Evolutionary conservation across 495 filamentous ascomycete species (phyloP).

Genomic region (Daldinia loculata): DNA sequence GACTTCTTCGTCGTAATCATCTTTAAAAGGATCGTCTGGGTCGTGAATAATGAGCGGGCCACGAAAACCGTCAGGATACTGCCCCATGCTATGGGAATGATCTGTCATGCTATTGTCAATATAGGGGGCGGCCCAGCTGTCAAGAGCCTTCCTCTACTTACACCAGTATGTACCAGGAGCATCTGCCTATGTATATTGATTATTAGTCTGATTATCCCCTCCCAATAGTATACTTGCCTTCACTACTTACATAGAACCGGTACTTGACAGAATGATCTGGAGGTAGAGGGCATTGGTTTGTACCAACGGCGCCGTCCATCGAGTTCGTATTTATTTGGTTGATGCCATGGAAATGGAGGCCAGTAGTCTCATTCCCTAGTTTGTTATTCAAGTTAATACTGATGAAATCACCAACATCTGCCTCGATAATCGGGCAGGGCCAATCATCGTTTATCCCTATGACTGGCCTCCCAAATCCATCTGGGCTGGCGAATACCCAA

Average conservation of each 20-base stretch:
- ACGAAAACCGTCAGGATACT: conserved; percentile 81
- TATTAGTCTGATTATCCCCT: conserved; percentile 16
- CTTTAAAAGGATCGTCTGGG: conserved; percentile 65
- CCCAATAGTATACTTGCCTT: neutral
- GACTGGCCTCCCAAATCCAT: conserved; percentile 69
- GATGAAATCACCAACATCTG: conserved; percentile 74
- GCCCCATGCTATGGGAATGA: conserved; percentile 75
- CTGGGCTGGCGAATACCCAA: conserved; percentile 76
- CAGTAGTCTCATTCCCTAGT: conserved; percentile 76
- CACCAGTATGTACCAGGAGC: conserved; percentile 82
- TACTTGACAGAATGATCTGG: conserved; percentile 71
- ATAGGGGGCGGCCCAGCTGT: neutral
- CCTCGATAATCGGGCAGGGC: conserved; percentile 75
- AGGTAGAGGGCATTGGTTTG: conserved; percentile 74
- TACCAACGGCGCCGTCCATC: conserved; percentile 79
- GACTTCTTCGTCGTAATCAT: conserved; percentile 73
- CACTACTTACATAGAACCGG: conserved; percentile 67
- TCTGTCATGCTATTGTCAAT: conserved; percentile 50
- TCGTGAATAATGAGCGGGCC: conserved; percentile 79
- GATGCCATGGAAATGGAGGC: conserved; percentile 83
- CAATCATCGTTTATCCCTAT: conserved; percentile 82
- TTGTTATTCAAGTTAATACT: conserved; percentile 75
- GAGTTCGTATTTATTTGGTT: conserved; percentile 72
- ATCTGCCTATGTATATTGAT: conserved; percentile 54
- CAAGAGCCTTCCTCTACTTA: conserved; percentile 58